phyloP scores from a whole-genome alignment of 1,284 basidiomycete genomes.

The Sporisorium graminicola region DNA sequence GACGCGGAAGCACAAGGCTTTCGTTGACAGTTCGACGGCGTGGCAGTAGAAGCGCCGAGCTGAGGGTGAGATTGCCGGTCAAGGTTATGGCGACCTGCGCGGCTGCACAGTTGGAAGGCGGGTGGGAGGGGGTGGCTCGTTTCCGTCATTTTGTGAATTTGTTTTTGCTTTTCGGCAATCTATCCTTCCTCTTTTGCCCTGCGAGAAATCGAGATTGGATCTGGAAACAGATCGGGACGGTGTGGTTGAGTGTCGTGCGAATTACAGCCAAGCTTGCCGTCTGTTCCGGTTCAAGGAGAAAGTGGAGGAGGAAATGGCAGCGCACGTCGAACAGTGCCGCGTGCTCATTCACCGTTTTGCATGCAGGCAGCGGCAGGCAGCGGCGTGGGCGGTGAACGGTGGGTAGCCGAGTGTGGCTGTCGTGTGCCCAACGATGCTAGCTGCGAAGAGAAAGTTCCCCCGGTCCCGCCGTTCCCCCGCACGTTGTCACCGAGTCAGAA shows the following conservation, averaged over 20 bases:
- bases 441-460: too few species aligned
- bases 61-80: background rate
- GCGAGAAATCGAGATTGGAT: background rate
- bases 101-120: background rate
- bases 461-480: too few species aligned
- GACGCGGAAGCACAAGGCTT: too few species aligned
- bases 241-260: slow-evolving; percentile 15
- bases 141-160: too few species aligned
- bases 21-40: too few species aligned
- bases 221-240: background rate
- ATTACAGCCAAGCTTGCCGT: background rate
- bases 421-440: slow-evolving; percentile 4
- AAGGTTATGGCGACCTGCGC: background rate
- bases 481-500: too few species aligned
- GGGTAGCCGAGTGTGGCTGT: too few species aligned
- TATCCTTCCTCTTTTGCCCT: background rate
- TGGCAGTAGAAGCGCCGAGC: too few species aligned
- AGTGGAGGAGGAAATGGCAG: slow-evolving; percentile 1
- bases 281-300: slow-evolving; percentile 9
- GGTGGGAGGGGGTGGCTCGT: too few species aligned
- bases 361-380: too few species aligned
- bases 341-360: background rate
- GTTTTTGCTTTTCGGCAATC: too few species aligned
- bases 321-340: slow-evolving; percentile 5
- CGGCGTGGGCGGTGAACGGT: too few species aligned